A percentile compares a stretch with the other conserved stretches of the same genome.
These are phyloP conservation scores for Lasiosphaeria hispida DNA, from an alignment of 495 filamentous ascomycete species.

Conservation along the genomic window DNA sequence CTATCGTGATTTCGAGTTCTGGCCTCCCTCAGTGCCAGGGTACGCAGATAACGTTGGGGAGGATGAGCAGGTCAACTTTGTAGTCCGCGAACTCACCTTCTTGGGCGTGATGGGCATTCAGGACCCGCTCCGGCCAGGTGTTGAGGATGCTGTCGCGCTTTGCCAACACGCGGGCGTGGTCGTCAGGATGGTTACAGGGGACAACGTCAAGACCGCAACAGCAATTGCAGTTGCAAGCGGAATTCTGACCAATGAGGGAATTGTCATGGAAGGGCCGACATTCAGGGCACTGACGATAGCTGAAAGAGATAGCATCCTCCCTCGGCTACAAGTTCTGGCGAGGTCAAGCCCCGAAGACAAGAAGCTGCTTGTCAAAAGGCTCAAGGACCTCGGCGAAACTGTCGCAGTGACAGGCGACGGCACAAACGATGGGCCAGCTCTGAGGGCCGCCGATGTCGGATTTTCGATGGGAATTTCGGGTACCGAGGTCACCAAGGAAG, in stretches of 20 bases:
- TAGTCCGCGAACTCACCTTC: constrained; percentile 67
- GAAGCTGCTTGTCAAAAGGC: constrained; percentile 69
- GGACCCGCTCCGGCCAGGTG: constrained; percentile 72
- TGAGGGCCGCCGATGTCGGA: constrained; percentile 84
- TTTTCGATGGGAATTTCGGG: constrained; percentile 92
- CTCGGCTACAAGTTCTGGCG: constrained; percentile 77
- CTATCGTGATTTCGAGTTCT: constrained; percentile 72
- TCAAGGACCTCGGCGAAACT: constrained; percentile 84
- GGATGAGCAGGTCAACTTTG: constrained; percentile 61
- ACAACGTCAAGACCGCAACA: constrained; percentile 81
- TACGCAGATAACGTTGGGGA: constrained; percentile 56
- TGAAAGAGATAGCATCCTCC: constrained; percentile 69
- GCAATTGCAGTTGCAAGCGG: constrained; percentile 83
- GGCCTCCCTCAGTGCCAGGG: constrained; percentile 62
- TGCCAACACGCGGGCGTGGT: constrained; percentile 78
- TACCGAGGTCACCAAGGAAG: constrained; percentile 90
- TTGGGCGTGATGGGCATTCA: constrained; percentile 73
- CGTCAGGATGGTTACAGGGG: constrained; percentile 89
- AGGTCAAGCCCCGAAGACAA: constrained; percentile 85
- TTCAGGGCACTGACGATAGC: constrained; percentile 68
- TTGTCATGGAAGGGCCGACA: constrained; percentile 79
- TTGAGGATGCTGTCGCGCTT: constrained; percentile 69
- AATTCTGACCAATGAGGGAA: constrained; percentile 71
- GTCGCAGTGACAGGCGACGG: constrained; percentile 94
- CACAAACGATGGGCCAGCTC: constrained; percentile 85